Conservation (phyloP, 202 grass and related monocot genomes). For the Cymbopogon flexuosus region DNA sequence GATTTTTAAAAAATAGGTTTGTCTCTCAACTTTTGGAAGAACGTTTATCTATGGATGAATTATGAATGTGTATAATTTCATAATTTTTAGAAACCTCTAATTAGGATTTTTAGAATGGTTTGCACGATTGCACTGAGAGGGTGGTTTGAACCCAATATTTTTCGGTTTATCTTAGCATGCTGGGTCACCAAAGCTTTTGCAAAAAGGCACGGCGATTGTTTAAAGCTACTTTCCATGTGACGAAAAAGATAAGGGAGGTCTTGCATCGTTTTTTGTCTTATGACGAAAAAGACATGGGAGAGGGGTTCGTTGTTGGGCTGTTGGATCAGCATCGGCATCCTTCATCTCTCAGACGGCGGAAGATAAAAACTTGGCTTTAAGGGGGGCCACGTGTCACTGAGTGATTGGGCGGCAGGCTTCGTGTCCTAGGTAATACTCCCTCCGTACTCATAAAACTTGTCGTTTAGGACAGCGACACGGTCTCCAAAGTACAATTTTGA, state of each 20-base stretch:
- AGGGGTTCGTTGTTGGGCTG: background rate
- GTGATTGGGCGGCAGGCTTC: background rate
- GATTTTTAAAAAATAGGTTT: too few species aligned
- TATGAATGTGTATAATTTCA: too few species aligned
- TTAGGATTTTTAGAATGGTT: too few species aligned
- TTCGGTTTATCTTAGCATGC: slow-evolving; percentile 17
- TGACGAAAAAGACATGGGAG: background rate
- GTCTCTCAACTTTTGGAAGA: too few species aligned
- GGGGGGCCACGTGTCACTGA: slow-evolving; percentile 3
- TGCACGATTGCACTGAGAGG: too few species aligned
- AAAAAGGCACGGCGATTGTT: slow-evolving; percentile 14
- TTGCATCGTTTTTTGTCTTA: slow-evolving; percentile 36
- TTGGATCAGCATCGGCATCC: background rate
- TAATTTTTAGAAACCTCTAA: too few species aligned
- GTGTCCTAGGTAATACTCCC: slow-evolving; percentile 29
- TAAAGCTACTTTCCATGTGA: slow-evolving; percentile 40
- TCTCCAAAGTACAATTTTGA: too few species aligned
- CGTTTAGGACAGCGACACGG: too few species aligned
- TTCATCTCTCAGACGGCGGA: background rate
- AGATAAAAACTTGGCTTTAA: slow-evolving; percentile 36
- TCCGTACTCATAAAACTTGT: too few species aligned
- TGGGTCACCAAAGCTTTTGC: slow-evolving; percentile 22
- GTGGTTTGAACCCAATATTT: too few species aligned
- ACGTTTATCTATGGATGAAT: too few species aligned
- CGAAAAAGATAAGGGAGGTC: slow-evolving; percentile 21